Evolutionary conservation across 306 rosid genomes (phyloP).

Genomic region (Vigna reflexopilosa): DNA sequence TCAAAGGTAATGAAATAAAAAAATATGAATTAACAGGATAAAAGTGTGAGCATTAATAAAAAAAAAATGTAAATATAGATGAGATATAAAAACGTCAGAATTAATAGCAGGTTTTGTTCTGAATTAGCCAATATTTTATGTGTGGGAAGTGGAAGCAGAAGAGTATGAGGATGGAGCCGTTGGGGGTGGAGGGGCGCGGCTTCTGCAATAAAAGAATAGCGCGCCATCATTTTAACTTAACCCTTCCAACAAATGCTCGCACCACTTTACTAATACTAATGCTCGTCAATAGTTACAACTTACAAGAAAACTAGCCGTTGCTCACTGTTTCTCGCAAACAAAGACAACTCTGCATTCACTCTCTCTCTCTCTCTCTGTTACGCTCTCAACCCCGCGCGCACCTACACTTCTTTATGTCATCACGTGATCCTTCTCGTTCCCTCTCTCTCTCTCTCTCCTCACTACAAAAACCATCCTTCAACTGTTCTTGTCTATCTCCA

Average conservation of each 20-base stretch:
- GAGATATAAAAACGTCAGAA: too few species aligned
- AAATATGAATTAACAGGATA: too few species aligned
- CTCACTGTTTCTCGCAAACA: background rate
- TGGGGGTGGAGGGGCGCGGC: constrained; percentile 48
- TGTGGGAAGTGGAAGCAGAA: background rate
- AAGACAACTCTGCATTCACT: background rate
- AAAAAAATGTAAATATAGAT: too few species aligned
- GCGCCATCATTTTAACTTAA: constrained; percentile 41
- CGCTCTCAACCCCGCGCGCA: constrained; percentile 44
- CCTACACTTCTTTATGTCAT: constrained; percentile 23
- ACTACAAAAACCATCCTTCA: constrained; percentile 50
- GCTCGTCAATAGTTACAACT: background rate
- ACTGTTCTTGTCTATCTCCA: background rate
- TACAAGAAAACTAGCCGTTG: constrained; percentile 71
- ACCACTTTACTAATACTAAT: background rate
- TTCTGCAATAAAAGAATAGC: constrained; percentile 50
- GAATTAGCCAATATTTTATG: background rate
- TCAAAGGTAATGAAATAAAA: too few species aligned
- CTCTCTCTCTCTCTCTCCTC: constrained; percentile 28
- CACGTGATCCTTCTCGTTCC: constrained; percentile 53
- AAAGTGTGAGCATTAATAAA: too few species aligned
- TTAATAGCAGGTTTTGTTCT: too few species aligned
- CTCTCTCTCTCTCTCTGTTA: constrained; percentile 33
- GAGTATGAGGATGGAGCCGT: constrained; percentile 50
- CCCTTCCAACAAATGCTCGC: background rate